Conservation (phyloP, 345 rosid species). For the Diplotaxis tenuifolia region DNA sequence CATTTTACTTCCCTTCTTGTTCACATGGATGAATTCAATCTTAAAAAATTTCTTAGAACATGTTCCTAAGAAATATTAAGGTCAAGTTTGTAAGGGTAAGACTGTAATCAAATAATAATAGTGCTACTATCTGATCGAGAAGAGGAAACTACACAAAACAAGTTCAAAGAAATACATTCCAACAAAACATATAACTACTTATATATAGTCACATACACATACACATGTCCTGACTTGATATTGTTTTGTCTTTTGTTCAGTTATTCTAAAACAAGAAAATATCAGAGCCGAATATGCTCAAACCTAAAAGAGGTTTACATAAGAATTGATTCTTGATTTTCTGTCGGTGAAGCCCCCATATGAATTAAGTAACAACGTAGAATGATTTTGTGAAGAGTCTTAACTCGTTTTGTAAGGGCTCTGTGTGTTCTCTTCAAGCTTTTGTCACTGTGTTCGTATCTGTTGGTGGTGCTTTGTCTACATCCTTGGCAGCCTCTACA, state of each 20-base stretch:
- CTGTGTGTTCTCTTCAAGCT: conserved; percentile 2
- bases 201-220: not conserved
- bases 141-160: not conserved
- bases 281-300: conserved; percentile 55
- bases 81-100: too few relatives aligned
- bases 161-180: not conserved
- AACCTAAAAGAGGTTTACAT: too few relatives aligned
- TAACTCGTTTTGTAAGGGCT: not conserved
- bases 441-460: not conserved
- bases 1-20: not conserved
- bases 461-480: conserved; percentile 2
- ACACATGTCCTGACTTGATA: not conserved
- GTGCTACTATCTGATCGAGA: too few relatives aligned
- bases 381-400: not conserved
- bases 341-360: too few relatives aligned
- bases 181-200: not conserved
- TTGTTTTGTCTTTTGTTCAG: conserved; percentile 37
- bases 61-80: too few relatives aligned
- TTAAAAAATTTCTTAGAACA: too few relatives aligned
- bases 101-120: too few relatives aligned
- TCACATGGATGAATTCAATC: too few relatives aligned
- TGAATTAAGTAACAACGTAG: too few relatives aligned
- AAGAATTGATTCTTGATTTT: too few relatives aligned
- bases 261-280: conserved; percentile 59
- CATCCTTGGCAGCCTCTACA: conserved; percentile 49